Percentiles rank a stretch among this genome's conserved stretches.
Evolutionary conservation across 2,329 filamentous ascomycete genomes (phyloP).

Genomic region (Hypoxylon sp.): DNA sequence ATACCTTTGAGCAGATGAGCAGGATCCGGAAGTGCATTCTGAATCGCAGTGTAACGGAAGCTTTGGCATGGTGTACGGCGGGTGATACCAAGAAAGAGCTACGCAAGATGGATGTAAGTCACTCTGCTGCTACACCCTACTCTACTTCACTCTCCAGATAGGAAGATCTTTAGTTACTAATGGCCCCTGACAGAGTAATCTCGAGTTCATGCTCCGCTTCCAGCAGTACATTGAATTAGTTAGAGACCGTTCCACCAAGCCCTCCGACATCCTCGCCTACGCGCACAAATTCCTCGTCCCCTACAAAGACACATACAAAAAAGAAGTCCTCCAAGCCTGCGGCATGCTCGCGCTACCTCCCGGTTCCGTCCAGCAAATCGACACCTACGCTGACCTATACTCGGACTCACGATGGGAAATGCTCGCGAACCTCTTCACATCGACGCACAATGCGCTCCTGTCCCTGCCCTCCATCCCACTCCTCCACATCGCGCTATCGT

Average conservation of each 20-base stretch:
- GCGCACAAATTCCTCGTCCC: slow-evolving; percentile 85
- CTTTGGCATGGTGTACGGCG: slow-evolving; percentile 84
- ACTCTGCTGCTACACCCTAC: not conserved
- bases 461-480: slow-evolving; percentile 86
- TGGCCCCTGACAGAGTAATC: slow-evolving; percentile 60
- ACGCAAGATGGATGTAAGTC: slow-evolving; percentile 83
- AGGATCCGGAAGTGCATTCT: slow-evolving; percentile 81
- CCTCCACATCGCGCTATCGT: slow-evolving; percentile 90
- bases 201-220: slow-evolving; percentile 93
- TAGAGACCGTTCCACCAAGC: slow-evolving; percentile 74
- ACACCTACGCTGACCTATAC: slow-evolving; percentile 74
- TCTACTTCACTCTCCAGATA: slow-evolving; percentile 2
- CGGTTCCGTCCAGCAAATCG: slow-evolving; percentile 61
- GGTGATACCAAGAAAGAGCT: slow-evolving; percentile 91
- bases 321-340: slow-evolving; percentile 79
- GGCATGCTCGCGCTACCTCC: slow-evolving; percentile 84
- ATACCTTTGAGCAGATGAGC: slow-evolving; percentile 87
- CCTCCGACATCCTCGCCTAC: slow-evolving; percentile 83
- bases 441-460: slow-evolving; percentile 88
- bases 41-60: slow-evolving; percentile 80
- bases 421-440: slow-evolving; percentile 84
- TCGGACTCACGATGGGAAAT: slow-evolving; percentile 79
- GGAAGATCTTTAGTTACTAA: slow-evolving; percentile 9
- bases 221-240: slow-evolving; percentile 97
- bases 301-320: slow-evolving; percentile 77